phyloP scores from a whole-genome alignment of 192 early-diverging fungal genomes.

The Linnemannia hyalina region DNA sequence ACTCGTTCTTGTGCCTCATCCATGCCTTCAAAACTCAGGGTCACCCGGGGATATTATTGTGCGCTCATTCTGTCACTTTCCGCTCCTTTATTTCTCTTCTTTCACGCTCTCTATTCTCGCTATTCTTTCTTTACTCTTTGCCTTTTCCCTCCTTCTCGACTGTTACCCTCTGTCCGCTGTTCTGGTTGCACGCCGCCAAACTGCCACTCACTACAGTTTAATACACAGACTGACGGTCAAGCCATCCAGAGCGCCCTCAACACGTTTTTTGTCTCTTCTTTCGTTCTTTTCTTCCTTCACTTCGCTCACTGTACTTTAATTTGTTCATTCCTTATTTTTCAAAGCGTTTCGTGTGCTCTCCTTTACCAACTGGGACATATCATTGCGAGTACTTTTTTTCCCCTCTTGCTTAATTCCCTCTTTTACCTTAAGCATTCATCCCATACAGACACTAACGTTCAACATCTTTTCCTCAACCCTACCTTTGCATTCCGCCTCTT shows the following conservation, averaged over 20 bases:
- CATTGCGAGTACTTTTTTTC: not conserved
- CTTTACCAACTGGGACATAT: not conserved
- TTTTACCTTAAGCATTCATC: not conserved
- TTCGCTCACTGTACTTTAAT: not conserved
- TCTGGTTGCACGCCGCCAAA: not conserved
- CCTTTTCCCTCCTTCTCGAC: not conserved
- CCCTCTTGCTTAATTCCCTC: not conserved
- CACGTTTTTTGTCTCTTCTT: not conserved
- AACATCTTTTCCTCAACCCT: not conserved
- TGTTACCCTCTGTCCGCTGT: slow-evolving; percentile 11
- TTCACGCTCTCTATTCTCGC: not conserved
- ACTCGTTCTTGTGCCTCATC: not conserved
- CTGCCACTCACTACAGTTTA: no score
- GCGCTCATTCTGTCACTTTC: not conserved
- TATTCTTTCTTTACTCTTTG: not conserved
- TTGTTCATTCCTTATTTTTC: not conserved
- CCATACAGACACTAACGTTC: not conserved
- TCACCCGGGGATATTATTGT: not conserved
- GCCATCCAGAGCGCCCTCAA: not conserved
- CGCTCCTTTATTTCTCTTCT: not conserved
- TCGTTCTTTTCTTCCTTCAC: not conserved
- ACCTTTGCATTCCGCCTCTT: not conserved
- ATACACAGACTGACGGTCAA: no score
- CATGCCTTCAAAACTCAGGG: not conserved
- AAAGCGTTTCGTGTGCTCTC: not conserved